Evolutionary conservation across 306 rosid genomes (phyloP).

Genomic region (Cicer chorassanicum): DNA sequence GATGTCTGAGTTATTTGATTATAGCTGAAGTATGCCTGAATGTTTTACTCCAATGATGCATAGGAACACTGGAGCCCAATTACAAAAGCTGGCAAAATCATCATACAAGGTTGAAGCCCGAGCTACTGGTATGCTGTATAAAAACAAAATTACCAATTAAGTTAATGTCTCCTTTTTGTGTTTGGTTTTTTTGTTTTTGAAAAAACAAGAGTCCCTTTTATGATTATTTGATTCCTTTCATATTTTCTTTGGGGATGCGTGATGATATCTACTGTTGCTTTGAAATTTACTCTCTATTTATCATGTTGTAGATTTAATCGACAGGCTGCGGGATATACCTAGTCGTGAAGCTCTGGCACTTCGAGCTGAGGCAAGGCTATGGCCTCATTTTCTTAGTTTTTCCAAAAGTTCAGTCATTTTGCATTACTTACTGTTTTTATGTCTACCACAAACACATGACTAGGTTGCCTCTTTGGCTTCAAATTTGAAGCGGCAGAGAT

Average conservation of each 20-base stretch:
- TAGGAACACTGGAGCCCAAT: conserved; percentile 74
- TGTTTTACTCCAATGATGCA: conserved; percentile 36
- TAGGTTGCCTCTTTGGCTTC: conserved; percentile 83
- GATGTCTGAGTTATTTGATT: conserved; percentile 21
- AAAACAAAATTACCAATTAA: conserved; percentile 1
- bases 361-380: conserved; percentile 78
- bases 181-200: not conserved
- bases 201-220: not conserved
- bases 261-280: conserved; percentile 6
- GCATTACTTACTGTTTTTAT: conserved; percentile 27
- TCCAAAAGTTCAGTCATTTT: conserved; percentile 11
- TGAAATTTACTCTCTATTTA: conserved; percentile 37
- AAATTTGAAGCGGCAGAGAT: conserved; percentile 62
- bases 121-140: conserved; percentile 64
- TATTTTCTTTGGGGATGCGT: conserved; percentile 15
- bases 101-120: conserved; percentile 67
- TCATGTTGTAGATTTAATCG: conserved; percentile 68
- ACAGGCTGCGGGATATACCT: conserved; percentile 77
- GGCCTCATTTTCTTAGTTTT: conserved; percentile 18
- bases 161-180: not conserved
- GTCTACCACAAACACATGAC: conserved; percentile 35
- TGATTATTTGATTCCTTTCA: conserved; percentile 4
- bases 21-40: conserved; percentile 31
- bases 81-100: conserved; percentile 72
- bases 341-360: conserved; percentile 78